Base-by-base conservation (phyloP, 129 eudicot genomes). In the Sambucus nigra region DNA sequence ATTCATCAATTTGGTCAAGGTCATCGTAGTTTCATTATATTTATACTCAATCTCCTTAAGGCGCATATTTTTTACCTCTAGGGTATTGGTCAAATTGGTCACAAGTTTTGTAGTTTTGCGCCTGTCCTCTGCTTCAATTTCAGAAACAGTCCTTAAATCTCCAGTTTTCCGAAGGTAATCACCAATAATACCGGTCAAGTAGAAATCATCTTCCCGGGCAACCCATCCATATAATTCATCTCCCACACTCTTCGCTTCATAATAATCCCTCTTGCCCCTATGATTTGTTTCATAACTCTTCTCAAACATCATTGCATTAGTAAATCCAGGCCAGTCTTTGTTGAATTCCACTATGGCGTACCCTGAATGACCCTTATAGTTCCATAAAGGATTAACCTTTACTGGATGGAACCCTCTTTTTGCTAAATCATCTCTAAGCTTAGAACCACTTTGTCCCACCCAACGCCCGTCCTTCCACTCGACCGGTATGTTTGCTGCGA, bases 221-320 rank as follows among this genome's bases (percentile, higher is more conserved):
- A 78, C 53, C 86, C 86, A 78, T 13, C 85, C 80, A 55, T 65
- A 73, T 4, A 78, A 32, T 13, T 54, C 49, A 32, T 46, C 62
- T 22, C 53, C 71, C 53, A 14, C n/a, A 42, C 16, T 2, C 4
- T 58, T 1, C 6, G 19, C 41, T 0, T n/a, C 25, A n/a, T 3
- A 2, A 48, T 65, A 78, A 33, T 64, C 84, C 33, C 28, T 55
- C 67, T 33, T 80, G 27, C 87, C 87, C 49, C 31, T 59, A 10
- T 55, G 19, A 60, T 35, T 27, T 15, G 53, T 45, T 46, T 71
- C 79, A 46, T 57, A 75, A 18, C 23, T 24, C 53, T 68, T 80
- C 66, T 75, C 82, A 56, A 80, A 75, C 57, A 35, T 38, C 48
- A 75, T 47, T 13, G 82, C 87, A 39, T 59, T 68, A 31, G 33